Conservation (phyloP, 2,329 filamentous ascomycete genomes). For the Nectriaceae sp. region DNA sequence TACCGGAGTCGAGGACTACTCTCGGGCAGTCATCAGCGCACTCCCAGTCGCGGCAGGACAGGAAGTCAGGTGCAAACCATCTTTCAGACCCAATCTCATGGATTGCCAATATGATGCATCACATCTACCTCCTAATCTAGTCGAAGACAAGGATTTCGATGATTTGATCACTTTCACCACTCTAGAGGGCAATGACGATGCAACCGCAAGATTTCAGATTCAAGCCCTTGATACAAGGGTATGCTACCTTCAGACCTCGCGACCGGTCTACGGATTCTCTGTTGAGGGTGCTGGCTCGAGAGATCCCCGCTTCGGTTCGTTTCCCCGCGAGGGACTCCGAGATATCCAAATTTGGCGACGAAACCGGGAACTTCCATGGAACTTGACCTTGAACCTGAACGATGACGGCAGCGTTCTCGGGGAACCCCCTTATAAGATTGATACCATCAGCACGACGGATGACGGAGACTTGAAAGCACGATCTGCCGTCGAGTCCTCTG, state of each 20-base stretch:
- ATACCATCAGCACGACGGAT: background rate
- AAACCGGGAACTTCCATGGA: slow-evolving; percentile 76
- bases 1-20: slow-evolving; percentile 66
- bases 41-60: slow-evolving; percentile 72
- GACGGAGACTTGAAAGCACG: slow-evolving; percentile 18
- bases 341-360: slow-evolving; percentile 81
- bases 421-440: background rate
- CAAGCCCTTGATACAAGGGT: slow-evolving; percentile 74
- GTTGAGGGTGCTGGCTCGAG: slow-evolving; percentile 62
- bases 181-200: slow-evolving; percentile 34
- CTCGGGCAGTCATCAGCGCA: slow-evolving; percentile 65
- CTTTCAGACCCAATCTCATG: slow-evolving; percentile 47
- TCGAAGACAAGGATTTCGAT: slow-evolving; percentile 44
- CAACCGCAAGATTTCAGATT: slow-evolving; percentile 64
- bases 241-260: slow-evolving; percentile 73
- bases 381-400: slow-evolving; percentile 48
- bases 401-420: slow-evolving; percentile 6
- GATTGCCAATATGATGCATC: slow-evolving; percentile 73
- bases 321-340: slow-evolving; percentile 62
- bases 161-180: slow-evolving; percentile 64
- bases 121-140: slow-evolving; percentile 61
- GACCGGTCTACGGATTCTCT: slow-evolving; percentile 64
- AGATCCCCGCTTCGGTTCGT: slow-evolving; percentile 65
- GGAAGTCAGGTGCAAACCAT: slow-evolving; percentile 53
- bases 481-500: background rate